Base-by-base conservation (phyloP, 495 filamentous ascomycete species). In the Penicillium crystallinum region DNA sequence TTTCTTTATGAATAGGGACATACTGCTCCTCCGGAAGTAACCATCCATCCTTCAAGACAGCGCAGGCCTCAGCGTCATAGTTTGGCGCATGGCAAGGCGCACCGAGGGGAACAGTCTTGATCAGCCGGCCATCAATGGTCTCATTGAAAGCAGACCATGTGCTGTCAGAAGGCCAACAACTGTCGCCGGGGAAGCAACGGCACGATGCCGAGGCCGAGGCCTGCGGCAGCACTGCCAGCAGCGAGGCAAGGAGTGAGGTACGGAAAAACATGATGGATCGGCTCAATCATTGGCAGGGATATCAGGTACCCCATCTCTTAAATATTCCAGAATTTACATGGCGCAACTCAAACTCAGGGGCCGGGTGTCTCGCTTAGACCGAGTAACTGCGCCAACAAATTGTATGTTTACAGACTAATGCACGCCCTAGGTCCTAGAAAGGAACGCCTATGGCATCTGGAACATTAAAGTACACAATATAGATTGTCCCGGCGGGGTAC, bases 131-230 rank as follows among this genome's bases (percentile, higher is more conserved):
- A 22, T 58, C 62, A 17, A 79, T 41, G 5, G 75, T 63, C 35
- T 59, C 35, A 45, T 80, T 80, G 21, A 81, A 66, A 3, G 48
- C 30, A 6, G 55, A 29, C 77, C 77, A 81, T n/a, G 59, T 57
- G 4, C 50, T 27, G 1, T 38, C 43, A 6, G 69, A 59, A 3
- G 78, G 78, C 78, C 78, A 81, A 57, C 70, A 70, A 15, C 52
- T 11, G 40, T 81, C 76, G 2, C 63, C 67, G 0, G 74, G 74
- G 30, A 66, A 59, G 51, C 66, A 69, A 14, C 57, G 59, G 48
- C 68, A 71, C 12, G 49, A 34, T 2, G 45, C n/a, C 0, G 54
- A 49, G 15, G 50, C 45, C 18, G 54, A 49, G 31, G 50, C 49
- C 33, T 38, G 33, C 3, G 53, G 30, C 14, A 35, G 25, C 4